These are phyloP conservation scores for Plantago ovata DNA, from an alignment of 257 asterid genomes.

Conservation along the genomic window DNA sequence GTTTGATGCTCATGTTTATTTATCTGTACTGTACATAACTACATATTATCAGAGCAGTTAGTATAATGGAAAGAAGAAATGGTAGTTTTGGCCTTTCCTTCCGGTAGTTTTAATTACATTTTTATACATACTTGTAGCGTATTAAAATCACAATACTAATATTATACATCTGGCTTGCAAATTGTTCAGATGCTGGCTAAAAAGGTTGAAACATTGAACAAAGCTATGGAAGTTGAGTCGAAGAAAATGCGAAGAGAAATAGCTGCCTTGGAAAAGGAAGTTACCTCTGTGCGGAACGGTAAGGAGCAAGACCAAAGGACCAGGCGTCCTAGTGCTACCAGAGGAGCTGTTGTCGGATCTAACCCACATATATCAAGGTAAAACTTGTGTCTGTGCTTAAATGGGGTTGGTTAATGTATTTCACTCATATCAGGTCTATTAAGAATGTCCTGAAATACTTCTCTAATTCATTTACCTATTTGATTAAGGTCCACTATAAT, in stretches of 20 bases:
- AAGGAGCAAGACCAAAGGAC: slow-evolving; percentile 65
- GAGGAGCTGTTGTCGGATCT: slow-evolving; percentile 48
- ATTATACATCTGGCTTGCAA: slow-evolving; percentile 18
- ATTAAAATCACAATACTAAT: neutral
- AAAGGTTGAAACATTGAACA: slow-evolving; percentile 70
- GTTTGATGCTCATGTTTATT: slow-evolving; percentile 27
- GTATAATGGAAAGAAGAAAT: neutral
- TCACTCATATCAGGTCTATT: too few species aligned
- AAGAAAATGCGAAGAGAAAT: slow-evolving; percentile 86
- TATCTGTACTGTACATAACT: neutral
- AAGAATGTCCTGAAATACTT: too few species aligned
- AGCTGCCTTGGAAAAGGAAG: slow-evolving; percentile 82
- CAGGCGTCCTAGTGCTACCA: slow-evolving; percentile 42
- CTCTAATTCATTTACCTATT: too few species aligned
- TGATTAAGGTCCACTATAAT: too few species aligned
- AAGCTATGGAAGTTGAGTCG: slow-evolving; percentile 86
- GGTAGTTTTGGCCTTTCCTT: neutral
- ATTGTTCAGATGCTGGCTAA: slow-evolving; percentile 78
- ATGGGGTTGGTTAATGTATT: neutral
- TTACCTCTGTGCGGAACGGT: slow-evolving; percentile 57
- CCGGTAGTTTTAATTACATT: neutral
- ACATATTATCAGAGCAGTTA: neutral
- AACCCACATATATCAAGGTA: slow-evolving; percentile 47
- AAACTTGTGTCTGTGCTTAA: slow-evolving; percentile 6
- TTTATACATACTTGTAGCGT: neutral